phyloP scores from a whole-genome alignment of 768 basidiomycete genomes.

The Sistotremastrum suecicum region DNA sequence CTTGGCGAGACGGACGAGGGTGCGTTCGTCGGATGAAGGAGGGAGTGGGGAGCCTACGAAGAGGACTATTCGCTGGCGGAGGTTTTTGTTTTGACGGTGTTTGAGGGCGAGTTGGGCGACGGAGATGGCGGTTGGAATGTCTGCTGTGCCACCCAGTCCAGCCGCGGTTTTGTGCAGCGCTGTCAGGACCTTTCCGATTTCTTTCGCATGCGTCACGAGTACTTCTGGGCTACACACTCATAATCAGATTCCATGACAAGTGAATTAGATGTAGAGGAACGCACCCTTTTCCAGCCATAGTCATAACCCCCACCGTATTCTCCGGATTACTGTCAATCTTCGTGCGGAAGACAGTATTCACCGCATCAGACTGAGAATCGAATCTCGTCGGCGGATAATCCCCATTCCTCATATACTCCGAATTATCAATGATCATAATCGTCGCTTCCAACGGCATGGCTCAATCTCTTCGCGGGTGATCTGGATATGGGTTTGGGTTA shows the following conservation, averaged over 20 bases:
- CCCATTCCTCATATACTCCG: constrained; percentile 93
- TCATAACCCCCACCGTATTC: constrained; percentile 95
- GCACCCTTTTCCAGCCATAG: constrained; percentile 94
- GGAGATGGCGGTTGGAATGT: constrained; percentile 82
- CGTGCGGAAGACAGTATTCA: constrained; percentile 77
- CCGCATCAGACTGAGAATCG: constrained; percentile 84
- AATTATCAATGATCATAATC: constrained; percentile 96
- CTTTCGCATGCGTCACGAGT: constrained; percentile 89
- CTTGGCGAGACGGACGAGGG: constrained; percentile 81
- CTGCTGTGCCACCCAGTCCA: constrained; percentile 68
- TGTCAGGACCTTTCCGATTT: constrained; percentile 80
- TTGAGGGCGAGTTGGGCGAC: constrained; percentile 94
- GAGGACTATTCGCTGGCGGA: constrained; percentile 88
- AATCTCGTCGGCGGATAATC: constrained; percentile 82
- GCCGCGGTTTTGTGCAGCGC: constrained; percentile 58
- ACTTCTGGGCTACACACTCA: constrained; percentile 67
- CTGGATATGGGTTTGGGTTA: too few relatives aligned
- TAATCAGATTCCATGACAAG: not conserved
- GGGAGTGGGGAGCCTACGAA: constrained; percentile 86
- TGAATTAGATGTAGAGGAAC: constrained; percentile 9
- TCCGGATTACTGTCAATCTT: constrained; percentile 96
- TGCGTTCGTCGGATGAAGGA: constrained; percentile 55
- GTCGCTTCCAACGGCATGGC: constrained; percentile 93
- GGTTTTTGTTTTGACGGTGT: constrained; percentile 96
- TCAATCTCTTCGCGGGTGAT: not conserved